A percentile compares a stretch with the other conserved stretches of the same genome.
phyloP scores from a whole-genome alignment of 2,329 filamentous ascomycete species.

The Aspergillus quadricinctus region DNA sequence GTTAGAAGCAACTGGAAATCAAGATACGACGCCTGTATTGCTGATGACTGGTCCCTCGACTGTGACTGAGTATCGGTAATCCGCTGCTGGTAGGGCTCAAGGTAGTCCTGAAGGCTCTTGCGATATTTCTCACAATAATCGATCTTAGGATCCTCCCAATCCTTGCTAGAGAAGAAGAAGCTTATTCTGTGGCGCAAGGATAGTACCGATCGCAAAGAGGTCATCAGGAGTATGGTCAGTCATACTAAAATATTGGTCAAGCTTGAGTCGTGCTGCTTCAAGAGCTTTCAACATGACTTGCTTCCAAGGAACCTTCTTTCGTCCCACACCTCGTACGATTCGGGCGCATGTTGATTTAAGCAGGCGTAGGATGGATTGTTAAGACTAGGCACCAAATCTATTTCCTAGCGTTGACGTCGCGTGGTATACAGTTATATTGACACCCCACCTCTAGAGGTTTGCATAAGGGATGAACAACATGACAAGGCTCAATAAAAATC shows the following conservation, averaged over 20 bases:
- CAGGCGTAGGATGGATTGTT: background rate
- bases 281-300: too few relatives aligned
- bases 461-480: slow-evolving; percentile 5
- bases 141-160: slow-evolving; percentile 8
- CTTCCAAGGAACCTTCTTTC: too few relatives aligned
- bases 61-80: background rate
- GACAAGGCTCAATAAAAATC: slow-evolving; percentile 17
- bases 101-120: slow-evolving; percentile 1
- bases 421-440: slow-evolving; percentile 11
- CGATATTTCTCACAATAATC: background rate
- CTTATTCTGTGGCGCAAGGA: slow-evolving; percentile 11
- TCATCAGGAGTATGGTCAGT: too few relatives aligned
- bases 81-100: background rate
- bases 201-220: background rate
- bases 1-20: background rate
- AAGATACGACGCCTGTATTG: background rate
- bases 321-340: background rate
- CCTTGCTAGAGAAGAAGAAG: slow-evolving; percentile 10
- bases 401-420: slow-evolving; percentile 1
- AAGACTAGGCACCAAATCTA: background rate
- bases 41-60: background rate
- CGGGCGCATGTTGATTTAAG: background rate
- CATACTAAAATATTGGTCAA: too few relatives aligned
- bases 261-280: too few relatives aligned
- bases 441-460: slow-evolving; percentile 1